Evolutionary conservation across 805 yeast genomes (phyloP).

Genomic region (Yamadazyma olivae): DNA sequence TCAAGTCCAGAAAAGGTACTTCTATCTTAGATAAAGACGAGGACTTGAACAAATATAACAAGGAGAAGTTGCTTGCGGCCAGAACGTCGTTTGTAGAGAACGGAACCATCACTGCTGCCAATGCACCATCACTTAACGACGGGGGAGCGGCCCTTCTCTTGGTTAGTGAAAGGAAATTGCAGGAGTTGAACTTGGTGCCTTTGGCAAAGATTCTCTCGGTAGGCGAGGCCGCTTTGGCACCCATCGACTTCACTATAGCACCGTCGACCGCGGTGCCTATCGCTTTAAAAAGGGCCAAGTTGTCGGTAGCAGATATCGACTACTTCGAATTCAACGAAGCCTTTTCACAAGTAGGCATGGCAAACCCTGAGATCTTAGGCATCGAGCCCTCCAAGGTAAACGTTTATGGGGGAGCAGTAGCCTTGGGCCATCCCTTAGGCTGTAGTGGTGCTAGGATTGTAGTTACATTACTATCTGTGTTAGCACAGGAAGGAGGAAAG

Average conservation of each 20-base stretch:
- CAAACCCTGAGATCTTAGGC: conserved; percentile 68
- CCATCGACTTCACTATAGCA: conserved; percentile 92
- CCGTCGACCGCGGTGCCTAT: conserved; percentile 93
- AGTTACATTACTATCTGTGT: conserved; percentile 76
- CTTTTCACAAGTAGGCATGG: conserved; percentile 90
- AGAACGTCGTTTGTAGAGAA: conserved; percentile 92
- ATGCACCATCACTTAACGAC: conserved; percentile 92
- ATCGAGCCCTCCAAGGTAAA: conserved; percentile 67
- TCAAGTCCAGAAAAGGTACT: conserved; percentile 83
- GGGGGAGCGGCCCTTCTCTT: conserved; percentile 94
- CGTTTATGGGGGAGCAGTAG: conserved; percentile 93
- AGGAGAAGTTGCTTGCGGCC: conserved; percentile 76
- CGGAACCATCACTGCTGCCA: conserved; percentile 96
- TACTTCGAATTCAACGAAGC: conserved; percentile 96
- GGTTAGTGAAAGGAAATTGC: conserved; percentile 77
- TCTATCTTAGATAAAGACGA: conserved; percentile 71
- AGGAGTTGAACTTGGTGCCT: conserved; percentile 82
- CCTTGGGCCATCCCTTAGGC: conserved; percentile 91
- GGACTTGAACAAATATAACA: conserved; percentile 64
- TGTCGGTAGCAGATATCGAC: conserved; percentile 67
- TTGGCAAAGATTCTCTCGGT: conserved; percentile 84
- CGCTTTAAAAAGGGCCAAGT: conserved; percentile 81
- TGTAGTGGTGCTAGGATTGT: conserved; percentile 89
- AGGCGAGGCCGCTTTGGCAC: conserved; percentile 97
- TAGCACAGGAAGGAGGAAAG: conserved; percentile 73